Conservation (phyloP, 495 filamentous ascomycete genomes). For the Durotheca rogersii region DNA sequence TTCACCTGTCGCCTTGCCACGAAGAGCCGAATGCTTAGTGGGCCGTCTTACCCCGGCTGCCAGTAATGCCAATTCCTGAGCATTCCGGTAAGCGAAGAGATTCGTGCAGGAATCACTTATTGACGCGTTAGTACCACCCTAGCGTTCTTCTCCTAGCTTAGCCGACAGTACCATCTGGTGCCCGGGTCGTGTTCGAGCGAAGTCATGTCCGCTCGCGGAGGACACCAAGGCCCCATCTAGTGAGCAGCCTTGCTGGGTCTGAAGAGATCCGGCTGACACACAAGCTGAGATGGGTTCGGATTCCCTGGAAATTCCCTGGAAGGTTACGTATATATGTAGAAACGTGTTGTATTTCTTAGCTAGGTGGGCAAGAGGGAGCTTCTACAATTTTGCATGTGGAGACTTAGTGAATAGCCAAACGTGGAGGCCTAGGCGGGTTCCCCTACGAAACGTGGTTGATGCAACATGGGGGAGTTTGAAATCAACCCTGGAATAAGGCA, state of each 20-base stretch:
- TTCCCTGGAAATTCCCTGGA: too few relatives aligned
- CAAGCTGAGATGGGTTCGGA: neutral
- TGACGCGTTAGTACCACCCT: neutral
- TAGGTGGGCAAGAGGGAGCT: conserved; percentile 2
- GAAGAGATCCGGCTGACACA: conserved; percentile 29
- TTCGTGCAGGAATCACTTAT: conserved; percentile 4
- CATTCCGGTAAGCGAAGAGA: conserved; percentile 2
- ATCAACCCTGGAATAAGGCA: conserved; percentile 22
- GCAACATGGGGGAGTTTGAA: conserved; percentile 27
- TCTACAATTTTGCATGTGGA: conserved; percentile 15
- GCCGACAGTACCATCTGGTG: conserved; percentile 1
- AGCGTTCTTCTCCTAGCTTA: conserved; percentile 1
- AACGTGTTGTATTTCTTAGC: conserved; percentile 2
- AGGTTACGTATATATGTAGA: neutral
- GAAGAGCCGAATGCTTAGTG: too few relatives aligned
- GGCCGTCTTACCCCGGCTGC: neutral
- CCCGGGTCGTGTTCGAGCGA: too few relatives aligned
- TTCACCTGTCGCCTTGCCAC: too few relatives aligned
- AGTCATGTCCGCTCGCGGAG: too few relatives aligned
- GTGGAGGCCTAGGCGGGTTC: conserved; percentile 11
- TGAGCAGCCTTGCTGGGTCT: conserved; percentile 12
- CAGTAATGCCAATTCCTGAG: conserved; percentile 3
- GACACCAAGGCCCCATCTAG: too few relatives aligned
- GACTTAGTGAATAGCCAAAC: conserved; percentile 15
- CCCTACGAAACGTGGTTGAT: conserved; percentile 26